Evolutionary conservation across 2,329 filamentous ascomycete genomes (phyloP).

Genomic region (Sarocladium strictum): DNA sequence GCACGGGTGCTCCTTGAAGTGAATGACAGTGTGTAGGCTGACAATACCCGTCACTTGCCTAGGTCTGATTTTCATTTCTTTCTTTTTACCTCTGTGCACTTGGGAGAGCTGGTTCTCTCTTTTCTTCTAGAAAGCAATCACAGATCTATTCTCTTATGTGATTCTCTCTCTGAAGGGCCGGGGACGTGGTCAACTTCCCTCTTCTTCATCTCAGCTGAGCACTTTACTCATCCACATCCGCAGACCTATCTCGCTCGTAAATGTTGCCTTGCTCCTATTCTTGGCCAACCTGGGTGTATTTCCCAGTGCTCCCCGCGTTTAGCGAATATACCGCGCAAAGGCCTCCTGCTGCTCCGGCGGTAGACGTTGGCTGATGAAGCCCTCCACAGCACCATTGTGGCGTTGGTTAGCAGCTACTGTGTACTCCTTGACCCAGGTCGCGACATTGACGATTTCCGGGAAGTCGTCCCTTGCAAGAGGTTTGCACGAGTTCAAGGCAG

Average conservation of each 20-base stretch:
- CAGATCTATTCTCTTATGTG: too few species aligned
- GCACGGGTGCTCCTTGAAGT: too few species aligned
- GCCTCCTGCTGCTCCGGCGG: slow-evolving; percentile 51
- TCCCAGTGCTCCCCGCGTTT: slow-evolving; percentile 10
- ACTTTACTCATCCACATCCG: too few species aligned
- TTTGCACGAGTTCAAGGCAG: slow-evolving; percentile 85
- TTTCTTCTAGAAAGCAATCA: too few species aligned
- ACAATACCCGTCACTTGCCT: not conserved
- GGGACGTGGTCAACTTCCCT: too few species aligned
- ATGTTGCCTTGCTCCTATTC: not conserved
- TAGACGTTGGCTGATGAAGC: slow-evolving; percentile 67
- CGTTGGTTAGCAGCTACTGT: slow-evolving; percentile 71
- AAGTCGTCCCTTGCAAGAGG: slow-evolving; percentile 71
- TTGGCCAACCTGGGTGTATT: not conserved
- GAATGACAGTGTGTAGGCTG: not conserved
- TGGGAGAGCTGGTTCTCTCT: too few species aligned
- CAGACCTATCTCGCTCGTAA: too few species aligned
- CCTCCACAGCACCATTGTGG: slow-evolving; percentile 63
- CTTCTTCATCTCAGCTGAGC: too few species aligned
- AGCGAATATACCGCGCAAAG: slow-evolving; percentile 45
- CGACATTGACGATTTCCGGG: slow-evolving; percentile 73
- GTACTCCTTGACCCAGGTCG: slow-evolving; percentile 79
- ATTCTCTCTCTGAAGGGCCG: too few species aligned
- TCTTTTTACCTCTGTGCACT: not conserved
- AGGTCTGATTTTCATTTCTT: not conserved